Base-by-base conservation (phyloP, 495 filamentous ascomycete species). In the Hypoxylon rickii region DNA sequence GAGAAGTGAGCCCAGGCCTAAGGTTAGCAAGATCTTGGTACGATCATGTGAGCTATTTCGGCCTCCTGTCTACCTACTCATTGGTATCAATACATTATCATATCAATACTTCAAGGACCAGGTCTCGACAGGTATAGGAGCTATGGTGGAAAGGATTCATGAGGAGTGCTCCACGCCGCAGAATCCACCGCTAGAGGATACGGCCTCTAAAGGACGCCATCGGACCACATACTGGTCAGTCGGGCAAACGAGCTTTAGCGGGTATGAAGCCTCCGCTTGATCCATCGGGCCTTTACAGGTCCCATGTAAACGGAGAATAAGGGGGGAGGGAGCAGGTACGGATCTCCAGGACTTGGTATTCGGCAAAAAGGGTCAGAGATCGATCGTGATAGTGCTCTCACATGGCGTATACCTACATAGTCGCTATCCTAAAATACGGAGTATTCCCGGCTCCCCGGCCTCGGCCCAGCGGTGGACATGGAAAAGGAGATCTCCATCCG, bases 31-130 rank as follows among this genome's bases (percentile, higher is more conserved):
- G 46, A 24, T 37, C 13, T 51, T 34, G 37, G 58, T 47, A 52
- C 56, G 51, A 61, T 61, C 58, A 61, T 51, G 58, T 61, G 58
- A 48, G 46, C 31, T 43, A 50, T 6, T 11, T 47, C 38, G 38
- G 33, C 26, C 44, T 10, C 18, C 39, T 55, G 33, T 39, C 22
- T 16, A 29, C 41, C n/a, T 20, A 19, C 20, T 29, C 22, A 33
- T 33, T 16, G 19, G 38, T 29, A 21, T 51, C 48, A 29, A 22
- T 7, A 50, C 20, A 37, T 31, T 38, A 56, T 55, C 39, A 34
- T n/a, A 7, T 7, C 32, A 8, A 26, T 22, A 32, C 29, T 43
- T 46, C 43, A 46, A 19, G 34, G 45, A 44, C 46, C 24, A 24
- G 32, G 20, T 51, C 19, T 44, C 34, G 10, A 22, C 34, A 16